phyloP scores from a whole-genome alignment of 2,329 filamentous ascomycete species.

The Scopulariopsis brevicaulis region DNA sequence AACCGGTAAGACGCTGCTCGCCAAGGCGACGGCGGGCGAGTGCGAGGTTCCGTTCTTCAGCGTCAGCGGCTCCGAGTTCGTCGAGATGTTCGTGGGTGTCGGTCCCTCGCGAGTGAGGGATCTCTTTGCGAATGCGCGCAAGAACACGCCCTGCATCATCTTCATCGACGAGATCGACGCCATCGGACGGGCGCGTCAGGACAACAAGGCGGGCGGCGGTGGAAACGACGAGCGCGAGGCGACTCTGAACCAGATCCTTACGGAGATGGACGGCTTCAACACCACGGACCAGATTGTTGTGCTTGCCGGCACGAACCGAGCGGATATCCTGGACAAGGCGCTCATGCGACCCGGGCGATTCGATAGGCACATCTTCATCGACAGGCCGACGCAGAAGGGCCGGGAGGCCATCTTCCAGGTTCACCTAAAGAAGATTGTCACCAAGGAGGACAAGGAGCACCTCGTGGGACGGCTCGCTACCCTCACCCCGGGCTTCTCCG shows the following conservation, averaged over 20 bases:
- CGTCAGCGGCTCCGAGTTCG: conserved; percentile 96
- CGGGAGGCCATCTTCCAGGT: conserved; percentile 94
- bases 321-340: conserved; percentile 89
- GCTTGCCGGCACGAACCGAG: conserved; percentile 89
- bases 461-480: conserved; percentile 82
- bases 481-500: conserved; percentile 90
- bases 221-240: conserved; percentile 96
- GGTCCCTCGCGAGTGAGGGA: conserved; percentile 92
- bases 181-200: conserved; percentile 81
- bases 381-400: conserved; percentile 92
- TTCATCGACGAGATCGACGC: conserved; percentile 99
- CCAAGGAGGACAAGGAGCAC: conserved; percentile 78
- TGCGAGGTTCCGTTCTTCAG: conserved; percentile 97
- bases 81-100: conserved; percentile 99
- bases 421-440: conserved; percentile 89
- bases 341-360: conserved; percentile 95
- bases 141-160: conserved; percentile 96
- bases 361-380: conserved; percentile 91
- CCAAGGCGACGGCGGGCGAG: conserved; percentile 95
- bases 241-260: conserved; percentile 95
- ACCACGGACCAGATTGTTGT: conserved; percentile 94
- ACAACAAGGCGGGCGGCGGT: conserved; percentile 59
- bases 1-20: conserved; percentile 94
- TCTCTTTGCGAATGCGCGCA: conserved; percentile 85
- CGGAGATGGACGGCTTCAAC: conserved; percentile 99